Conservation (phyloP, 2,329 filamentous ascomycete species). For the Fusarium caatingaense region DNA sequence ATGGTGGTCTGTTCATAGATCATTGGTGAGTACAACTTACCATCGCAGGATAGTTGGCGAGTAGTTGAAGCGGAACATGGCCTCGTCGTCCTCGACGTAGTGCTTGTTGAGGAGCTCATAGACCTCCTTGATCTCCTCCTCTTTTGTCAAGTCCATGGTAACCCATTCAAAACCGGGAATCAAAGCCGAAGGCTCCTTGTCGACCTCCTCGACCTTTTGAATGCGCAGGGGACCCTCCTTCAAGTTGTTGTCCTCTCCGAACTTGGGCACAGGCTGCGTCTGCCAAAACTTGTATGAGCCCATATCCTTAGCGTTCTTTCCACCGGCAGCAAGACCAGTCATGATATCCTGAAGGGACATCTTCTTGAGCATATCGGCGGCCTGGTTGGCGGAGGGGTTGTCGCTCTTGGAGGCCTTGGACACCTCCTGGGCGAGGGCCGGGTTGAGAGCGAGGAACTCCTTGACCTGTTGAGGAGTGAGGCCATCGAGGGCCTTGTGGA, state of each 20-base stretch:
- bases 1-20: not conserved
- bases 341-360: constrained; percentile 77
- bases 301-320: constrained; percentile 96
- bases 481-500: constrained; percentile 64
- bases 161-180: constrained; percentile 93
- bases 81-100: constrained; percentile 97
- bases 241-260: constrained; percentile 69
- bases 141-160: constrained; percentile 84
- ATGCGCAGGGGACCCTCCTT: constrained; percentile 87
- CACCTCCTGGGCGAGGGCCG: constrained; percentile 73
- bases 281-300: constrained; percentile 98
- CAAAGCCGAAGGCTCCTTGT: constrained; percentile 80
- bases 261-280: constrained; percentile 93
- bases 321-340: constrained; percentile 78
- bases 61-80: constrained; percentile 98
- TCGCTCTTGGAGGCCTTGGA: constrained; percentile 51
- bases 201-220: constrained; percentile 81
- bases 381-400: constrained; percentile 54
- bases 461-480: constrained; percentile 68
- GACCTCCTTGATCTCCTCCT: constrained; percentile 85
- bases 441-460: constrained; percentile 78
- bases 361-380: constrained; percentile 67
- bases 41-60: constrained; percentile 89
- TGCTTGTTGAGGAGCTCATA: constrained; percentile 92
- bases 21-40: constrained; percentile 59